Evolutionary conservation across 2,329 filamentous ascomycete species (phyloP), one percentile per base, ranked within the genome.

Genomic region (Ambrosiella cleistominuta): DNA sequence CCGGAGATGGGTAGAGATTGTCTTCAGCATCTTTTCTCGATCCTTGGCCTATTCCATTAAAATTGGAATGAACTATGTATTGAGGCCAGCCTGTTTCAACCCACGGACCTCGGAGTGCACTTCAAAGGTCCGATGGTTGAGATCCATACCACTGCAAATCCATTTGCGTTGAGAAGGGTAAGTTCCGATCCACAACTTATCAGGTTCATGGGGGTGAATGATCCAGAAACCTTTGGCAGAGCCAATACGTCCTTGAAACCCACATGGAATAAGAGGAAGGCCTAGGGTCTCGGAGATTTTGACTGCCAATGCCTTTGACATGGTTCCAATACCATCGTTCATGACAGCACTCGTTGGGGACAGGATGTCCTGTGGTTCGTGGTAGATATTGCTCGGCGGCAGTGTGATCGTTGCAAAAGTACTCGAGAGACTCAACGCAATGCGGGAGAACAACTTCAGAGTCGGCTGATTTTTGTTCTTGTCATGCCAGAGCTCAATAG

Each of bases 191-290:
- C 82, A 86, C 13, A 80, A 68, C 0, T 71, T 65, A 1, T 74
- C 69, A 0, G 69, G 69, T 35, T 77, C 74, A 0, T 70, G 64
- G 0, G 73, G 70, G 62, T 84, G 81, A 4, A 83, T 68, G 52
- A 84, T 74, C 86, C 85, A 90, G 62, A 90, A 73, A 0, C 86
- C 87, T 66, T 91, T 91, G 0, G 83, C 83, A 15, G 83, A 79
- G 8, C 80, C 83, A 40, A 90, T 77, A 0, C 87, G 77, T 1
- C 73, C 85, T 66, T 91, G 86, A 51, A 83, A 81, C 0, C 76
- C 82, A 39, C 78, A 78, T 0, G 85, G 84, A 0, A 78, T 66
- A n/a, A 77, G 72, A 0, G 66, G 63, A 0, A 83, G 67, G 0
- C 75, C 76, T 7, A 85, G 71, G 0, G 62, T 61, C 0, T 72